phyloP scores from a whole-genome alignment of 805 yeast genomes.

The Saturnispora gosingensis region DNA sequence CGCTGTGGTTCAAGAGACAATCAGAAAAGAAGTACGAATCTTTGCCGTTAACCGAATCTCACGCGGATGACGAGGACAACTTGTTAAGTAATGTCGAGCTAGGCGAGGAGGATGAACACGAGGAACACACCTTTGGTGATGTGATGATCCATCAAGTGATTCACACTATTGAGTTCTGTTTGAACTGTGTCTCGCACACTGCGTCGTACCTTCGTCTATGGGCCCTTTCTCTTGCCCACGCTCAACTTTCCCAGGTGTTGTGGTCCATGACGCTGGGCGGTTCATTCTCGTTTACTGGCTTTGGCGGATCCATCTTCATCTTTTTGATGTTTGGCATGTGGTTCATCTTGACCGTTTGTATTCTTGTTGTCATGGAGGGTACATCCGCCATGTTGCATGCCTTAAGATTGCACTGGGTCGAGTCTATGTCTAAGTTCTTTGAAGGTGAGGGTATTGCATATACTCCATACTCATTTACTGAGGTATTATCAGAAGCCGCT shows the following conservation, averaged over 20 bases:
- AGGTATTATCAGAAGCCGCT: slow-evolving; percentile 13
- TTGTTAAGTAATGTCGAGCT: slow-evolving; percentile 25
- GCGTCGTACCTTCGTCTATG: slow-evolving; percentile 94
- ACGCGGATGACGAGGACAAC: slow-evolving; percentile 21
- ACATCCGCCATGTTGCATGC: slow-evolving; percentile 98
- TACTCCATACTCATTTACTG: slow-evolving; percentile 71
- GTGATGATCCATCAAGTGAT: slow-evolving; percentile 95
- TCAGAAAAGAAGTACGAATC: slow-evolving; percentile 40
- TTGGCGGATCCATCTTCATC: slow-evolving; percentile 59
- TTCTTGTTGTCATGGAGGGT: slow-evolving; percentile 95
- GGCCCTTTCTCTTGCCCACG: slow-evolving; percentile 97
- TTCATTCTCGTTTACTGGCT: slow-evolving; percentile 61
- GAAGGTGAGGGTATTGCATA: slow-evolving; percentile 94
- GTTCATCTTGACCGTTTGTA: slow-evolving; percentile 85
- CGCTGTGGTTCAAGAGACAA: slow-evolving; percentile 41
- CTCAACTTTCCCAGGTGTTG: slow-evolving; percentile 87
- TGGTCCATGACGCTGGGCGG: slow-evolving; percentile 92
- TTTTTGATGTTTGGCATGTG: slow-evolving; percentile 87
- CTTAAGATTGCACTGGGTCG: slow-evolving; percentile 98
- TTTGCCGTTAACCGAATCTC: slow-evolving; percentile 25
- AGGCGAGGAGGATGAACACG: slow-evolving; percentile 46
- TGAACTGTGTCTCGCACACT: slow-evolving; percentile 96
- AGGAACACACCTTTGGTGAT: slow-evolving; percentile 74
- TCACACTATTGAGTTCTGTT: slow-evolving; percentile 94
- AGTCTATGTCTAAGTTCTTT: slow-evolving; percentile 95